Base-by-base conservation (phyloP, 352 stramenopile genomes). In the Peronospora belbahrii region DNA sequence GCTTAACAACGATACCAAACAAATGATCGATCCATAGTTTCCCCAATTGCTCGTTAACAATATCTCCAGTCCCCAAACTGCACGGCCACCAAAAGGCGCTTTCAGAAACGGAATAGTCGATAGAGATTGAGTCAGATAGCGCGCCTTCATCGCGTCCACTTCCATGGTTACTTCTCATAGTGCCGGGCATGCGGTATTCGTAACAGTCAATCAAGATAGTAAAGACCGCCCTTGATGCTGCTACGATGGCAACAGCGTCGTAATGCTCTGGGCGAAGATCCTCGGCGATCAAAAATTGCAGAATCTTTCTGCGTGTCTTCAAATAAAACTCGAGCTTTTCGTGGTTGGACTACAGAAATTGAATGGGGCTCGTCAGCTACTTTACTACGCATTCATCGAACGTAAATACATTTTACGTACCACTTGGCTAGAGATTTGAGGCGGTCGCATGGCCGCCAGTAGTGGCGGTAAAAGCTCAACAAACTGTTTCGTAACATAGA, bases 41-140 rank as follows among this genome's bases (percentile, higher is more conserved):
- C 24, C 69, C 74, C 19, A 88, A 17, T 17, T 47, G 52, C 24
- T 38, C 42, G 17, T 56, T 47, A 18, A 15, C 31, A 3, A 43
- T 55, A 32, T 24, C 51, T 2, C 35, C 37, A 14, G 48, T 15
- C 30, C 40, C 53, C 4, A 34, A 42, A 1, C 74, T 73, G 33
- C 74, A 89, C 2, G 81, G 81, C 81, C 81, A 92, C 81, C 77
- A 89, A 23, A 84, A 85, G 1, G 80, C 76, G 37, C 73, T 88
- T 20, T 88, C 71, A 9, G 75, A 70, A 14, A 91, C 69, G 0
- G 74, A 84, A 34, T 80, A 81, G 52, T 91, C 79, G 15, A 91
- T 63, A 2, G 83, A 70, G 28, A 79, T 74, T 3, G 63, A 74
- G 35, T 90, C 74, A 0, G 80, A 83, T 14, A 94, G 39, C 2